Base-by-base conservation (phyloP, 805 yeast species). In the Wickerhamomyces hampshirensis region DNA sequence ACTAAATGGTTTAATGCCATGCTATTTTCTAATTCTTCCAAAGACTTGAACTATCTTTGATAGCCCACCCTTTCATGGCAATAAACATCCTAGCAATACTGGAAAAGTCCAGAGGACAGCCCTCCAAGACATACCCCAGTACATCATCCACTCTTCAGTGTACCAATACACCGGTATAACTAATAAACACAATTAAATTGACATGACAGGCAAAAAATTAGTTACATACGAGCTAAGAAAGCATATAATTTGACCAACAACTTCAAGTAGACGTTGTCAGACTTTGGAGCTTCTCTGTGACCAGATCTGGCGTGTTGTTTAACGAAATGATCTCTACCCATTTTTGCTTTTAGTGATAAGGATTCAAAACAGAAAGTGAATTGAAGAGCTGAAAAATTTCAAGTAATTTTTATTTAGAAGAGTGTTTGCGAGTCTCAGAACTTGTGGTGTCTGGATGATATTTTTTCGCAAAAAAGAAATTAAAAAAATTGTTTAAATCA, bases 251-350 rank as follows among this genome's bases (percentile, higher is more conserved):
- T 91, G 71, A 91, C 98, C 74, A 93, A 84, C 68, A 93, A 75
- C 75, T 84, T 84, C 76, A 93, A 79, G 96, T 93, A 93, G 75
- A 89, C 96, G 70, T 93, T 93, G 77, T 93, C 96, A 57, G 98
- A 91, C 80, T 87, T 87, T 77, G 98, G 99, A 73, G 97, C 97
- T 68, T 83, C 75, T 77, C 99, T 88, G 87, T 87, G 95, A 73
- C 95, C 82, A 59, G 82, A 74, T 75, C 88, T 86, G 67, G 77
- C 79, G 83, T 93, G 99, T 76, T 87, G 97, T 75, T 91, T 93
- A 69, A 80, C 69, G 73, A 83, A 77, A 78, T 86, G 95, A 78
- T 93, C 98, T 75, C 82, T 86, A 82, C 96, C 98, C 98, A 89
- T 89, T 64, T 60, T 71, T n/a, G n/a, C n/a, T n/a, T n/a, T n/a